Percentiles rank a stretch among this genome's conserved stretches.
phyloP scores from a whole-genome alignment of 805 yeast species.

The Yarrowia bubula region DNA sequence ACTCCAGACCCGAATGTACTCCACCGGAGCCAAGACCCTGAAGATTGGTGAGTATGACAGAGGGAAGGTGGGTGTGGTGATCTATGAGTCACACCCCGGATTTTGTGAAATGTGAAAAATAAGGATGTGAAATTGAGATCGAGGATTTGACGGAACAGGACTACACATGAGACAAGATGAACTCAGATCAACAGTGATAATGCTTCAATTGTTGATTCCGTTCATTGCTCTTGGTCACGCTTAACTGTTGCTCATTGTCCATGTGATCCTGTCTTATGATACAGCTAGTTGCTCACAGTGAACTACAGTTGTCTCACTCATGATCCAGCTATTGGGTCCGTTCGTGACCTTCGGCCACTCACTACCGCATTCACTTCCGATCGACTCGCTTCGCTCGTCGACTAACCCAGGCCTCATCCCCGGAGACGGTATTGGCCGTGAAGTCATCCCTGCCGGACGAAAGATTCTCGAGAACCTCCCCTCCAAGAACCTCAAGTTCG shows the following conservation, averaged over 20 bases:
- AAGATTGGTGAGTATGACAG: slow-evolving; percentile 30
- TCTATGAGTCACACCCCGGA: not conserved
- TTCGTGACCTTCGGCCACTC: not conserved
- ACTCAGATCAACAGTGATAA: too few species aligned
- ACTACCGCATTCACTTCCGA: not conserved
- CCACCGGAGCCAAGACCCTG: slow-evolving; percentile 31
- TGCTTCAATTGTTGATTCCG: too few species aligned
- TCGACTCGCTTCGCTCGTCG: too few species aligned
- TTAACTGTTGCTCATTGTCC: too few species aligned
- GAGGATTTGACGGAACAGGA: too few species aligned
- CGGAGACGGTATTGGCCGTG: slow-evolving; percentile 98
- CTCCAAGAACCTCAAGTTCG: slow-evolving; percentile 63
- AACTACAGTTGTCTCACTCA: too few species aligned
- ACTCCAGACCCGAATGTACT: slow-evolving; percentile 29
- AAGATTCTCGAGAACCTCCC: slow-evolving; percentile 82
- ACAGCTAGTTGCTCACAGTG: too few species aligned
- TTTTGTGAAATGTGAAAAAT: too few species aligned
- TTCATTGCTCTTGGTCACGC: too few species aligned
- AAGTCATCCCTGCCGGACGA: slow-evolving; percentile 93
- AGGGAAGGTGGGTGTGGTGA: not conserved
- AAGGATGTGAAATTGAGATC: too few species aligned
- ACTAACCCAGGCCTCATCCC: slow-evolving; percentile 66
- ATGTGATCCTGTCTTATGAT: too few species aligned
- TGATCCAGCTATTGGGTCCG: not conserved
- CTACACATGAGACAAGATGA: too few species aligned